Evolutionary conservation across 495 filamentous ascomycete genomes (phyloP).

Genomic region (Tuber borchii): DNA sequence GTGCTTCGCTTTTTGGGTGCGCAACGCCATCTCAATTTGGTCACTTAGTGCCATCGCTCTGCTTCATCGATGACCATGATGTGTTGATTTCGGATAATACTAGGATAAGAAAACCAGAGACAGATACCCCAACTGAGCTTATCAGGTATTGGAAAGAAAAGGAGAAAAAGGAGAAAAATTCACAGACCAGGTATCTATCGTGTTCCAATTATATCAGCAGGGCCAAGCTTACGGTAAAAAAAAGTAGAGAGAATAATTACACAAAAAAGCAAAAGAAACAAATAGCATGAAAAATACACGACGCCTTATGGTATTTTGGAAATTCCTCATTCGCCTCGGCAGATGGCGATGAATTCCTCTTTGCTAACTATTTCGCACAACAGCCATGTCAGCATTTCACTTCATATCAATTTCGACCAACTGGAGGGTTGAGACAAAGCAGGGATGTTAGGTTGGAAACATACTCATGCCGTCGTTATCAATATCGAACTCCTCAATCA

Average conservation of each 20-base stretch:
- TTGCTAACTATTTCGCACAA: slow-evolving; percentile 56
- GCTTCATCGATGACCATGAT: slow-evolving; percentile 1
- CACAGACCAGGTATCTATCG: neutral
- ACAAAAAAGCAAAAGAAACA: slow-evolving; percentile 46
- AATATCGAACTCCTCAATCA: slow-evolving; percentile 98
- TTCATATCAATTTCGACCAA: slow-evolving; percentile 3
- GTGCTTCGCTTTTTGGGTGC: neutral
- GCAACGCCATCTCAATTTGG: neutral
- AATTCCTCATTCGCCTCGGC: slow-evolving; percentile 43
- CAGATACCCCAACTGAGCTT: neutral
- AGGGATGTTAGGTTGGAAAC: slow-evolving; percentile 10
- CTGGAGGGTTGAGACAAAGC: neutral
- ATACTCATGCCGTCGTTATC: slow-evolving; percentile 68
- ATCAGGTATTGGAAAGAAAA: neutral
- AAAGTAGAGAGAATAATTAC: slow-evolving; percentile 3
- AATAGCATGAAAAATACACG: slow-evolving; percentile 48
- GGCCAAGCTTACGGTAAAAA: neutral
- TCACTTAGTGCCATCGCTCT: slow-evolving; percentile 1
- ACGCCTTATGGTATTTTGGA: slow-evolving; percentile 42
- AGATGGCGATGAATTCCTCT: slow-evolving; percentile 85
- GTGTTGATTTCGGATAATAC: neutral
- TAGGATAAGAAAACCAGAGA: neutral
- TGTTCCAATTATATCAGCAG: slow-evolving; percentile 4
- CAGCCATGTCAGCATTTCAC: slow-evolving; percentile 1
- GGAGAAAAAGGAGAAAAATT: neutral